Evolutionary conservation across 352 stramenopile genomes (phyloP).

Genomic region (Globisporangium uncinulatum): DNA sequence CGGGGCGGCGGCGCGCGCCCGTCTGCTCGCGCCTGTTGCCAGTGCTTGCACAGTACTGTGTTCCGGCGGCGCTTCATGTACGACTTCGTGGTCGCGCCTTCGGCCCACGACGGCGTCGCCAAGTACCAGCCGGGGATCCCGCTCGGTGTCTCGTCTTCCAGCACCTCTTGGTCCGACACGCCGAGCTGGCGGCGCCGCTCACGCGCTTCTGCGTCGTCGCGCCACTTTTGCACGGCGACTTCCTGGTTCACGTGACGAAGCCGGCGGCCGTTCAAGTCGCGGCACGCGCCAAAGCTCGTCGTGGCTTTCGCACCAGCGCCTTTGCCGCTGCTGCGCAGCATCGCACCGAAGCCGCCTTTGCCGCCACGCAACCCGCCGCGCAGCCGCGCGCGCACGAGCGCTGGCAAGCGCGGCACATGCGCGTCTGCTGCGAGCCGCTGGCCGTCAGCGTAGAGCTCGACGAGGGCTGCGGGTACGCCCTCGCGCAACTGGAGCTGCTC

Average conservation of each 20-base stretch:
- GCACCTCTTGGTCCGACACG: slow-evolving; percentile 53
- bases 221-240: slow-evolving; percentile 81
- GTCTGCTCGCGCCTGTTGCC: slow-evolving; percentile 52
- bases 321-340: slow-evolving; percentile 80
- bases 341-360: slow-evolving; percentile 83
- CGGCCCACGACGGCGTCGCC: slow-evolving; percentile 74
- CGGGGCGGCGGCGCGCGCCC: slow-evolving; percentile 28
- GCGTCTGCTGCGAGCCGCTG: slow-evolving; percentile 36
- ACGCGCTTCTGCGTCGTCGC: slow-evolving; percentile 43
- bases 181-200: slow-evolving; percentile 39
- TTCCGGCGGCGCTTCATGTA: slow-evolving; percentile 85
- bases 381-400: slow-evolving; percentile 56
- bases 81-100: slow-evolving; percentile 77
- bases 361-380: slow-evolving; percentile 61
- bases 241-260: slow-evolving; percentile 86
- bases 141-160: slow-evolving; percentile 78
- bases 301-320: slow-evolving; percentile 59
- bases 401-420: slow-evolving; percentile 38
- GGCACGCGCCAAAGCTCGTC: slow-evolving; percentile 75
- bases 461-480: slow-evolving; percentile 31
- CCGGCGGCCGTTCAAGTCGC: slow-evolving; percentile 70
- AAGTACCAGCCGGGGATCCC: slow-evolving; percentile 83
- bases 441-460: slow-evolving; percentile 64
- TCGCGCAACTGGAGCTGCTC: slow-evolving; percentile 35
- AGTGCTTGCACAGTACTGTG: slow-evolving; percentile 69